phyloP scores from a whole-genome alignment of 2,329 filamentous ascomycete genomes.

The Apiospora phragmitis region DNA sequence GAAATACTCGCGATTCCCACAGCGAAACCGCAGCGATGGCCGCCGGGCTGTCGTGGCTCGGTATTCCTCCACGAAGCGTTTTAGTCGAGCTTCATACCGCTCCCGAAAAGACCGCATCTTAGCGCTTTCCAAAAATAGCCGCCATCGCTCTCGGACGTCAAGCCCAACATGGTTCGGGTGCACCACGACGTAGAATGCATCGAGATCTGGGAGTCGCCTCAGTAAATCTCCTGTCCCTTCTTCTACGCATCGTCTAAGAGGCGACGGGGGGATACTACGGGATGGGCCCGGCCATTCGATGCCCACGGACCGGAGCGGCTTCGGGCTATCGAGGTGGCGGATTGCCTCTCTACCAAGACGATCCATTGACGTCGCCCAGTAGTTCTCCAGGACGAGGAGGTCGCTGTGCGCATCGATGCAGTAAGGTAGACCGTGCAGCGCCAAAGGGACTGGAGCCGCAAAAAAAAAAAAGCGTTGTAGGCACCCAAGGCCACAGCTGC shows the following conservation, averaged over 20 bases:
- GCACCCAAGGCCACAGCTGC: no score
- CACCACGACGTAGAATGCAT: neutral
- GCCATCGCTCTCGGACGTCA: neutral
- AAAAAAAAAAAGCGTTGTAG: neutral
- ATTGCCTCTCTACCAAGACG: no score
- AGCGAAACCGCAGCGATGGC: neutral
- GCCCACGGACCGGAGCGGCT: neutral
- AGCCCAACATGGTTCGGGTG: no score
- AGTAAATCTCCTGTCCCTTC: neutral
- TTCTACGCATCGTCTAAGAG: no score
- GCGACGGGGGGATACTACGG: no score
- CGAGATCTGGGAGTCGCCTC: neutral
- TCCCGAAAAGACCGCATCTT: no score
- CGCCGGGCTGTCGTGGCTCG: neutral
- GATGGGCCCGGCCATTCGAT: neutral
- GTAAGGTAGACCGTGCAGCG: neutral
- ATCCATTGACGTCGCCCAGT: neutral
- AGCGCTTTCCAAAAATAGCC: no score
- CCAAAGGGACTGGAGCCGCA: neutral
- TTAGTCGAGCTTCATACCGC: neutral
- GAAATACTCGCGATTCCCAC: neutral
- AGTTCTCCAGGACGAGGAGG: neutral
- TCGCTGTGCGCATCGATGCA: neutral
- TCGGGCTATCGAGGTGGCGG: neutral
- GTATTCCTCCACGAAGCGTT: neutral